These are phyloP conservation scores for Stephania cephalantha DNA, from an alignment of 164 flowering plant genomes.

Conservation along the genomic window DNA sequence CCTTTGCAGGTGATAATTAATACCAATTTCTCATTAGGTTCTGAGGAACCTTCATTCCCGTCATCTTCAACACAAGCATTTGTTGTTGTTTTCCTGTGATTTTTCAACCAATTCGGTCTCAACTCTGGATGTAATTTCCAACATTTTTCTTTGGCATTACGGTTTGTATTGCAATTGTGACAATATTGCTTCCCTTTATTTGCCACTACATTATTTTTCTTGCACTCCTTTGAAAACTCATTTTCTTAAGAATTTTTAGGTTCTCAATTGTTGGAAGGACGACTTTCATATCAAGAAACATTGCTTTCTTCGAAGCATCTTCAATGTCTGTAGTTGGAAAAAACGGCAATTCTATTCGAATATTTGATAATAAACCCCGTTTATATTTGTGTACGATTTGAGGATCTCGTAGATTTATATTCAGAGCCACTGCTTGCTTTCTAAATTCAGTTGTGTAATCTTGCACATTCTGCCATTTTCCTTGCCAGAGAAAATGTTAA, in stretches of 20 bases:
- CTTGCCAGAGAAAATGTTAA: too few species aligned
- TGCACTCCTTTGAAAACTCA: background rate
- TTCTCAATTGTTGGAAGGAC: background rate
- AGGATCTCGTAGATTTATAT: background rate
- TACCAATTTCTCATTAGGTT: slow-evolving; percentile 1
- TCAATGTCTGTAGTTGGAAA: background rate
- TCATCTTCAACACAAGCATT: background rate
- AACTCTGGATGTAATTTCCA: too few species aligned
- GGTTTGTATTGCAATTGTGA: too few species aligned
- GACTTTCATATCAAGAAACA: slow-evolving; percentile 6
- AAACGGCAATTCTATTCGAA: background rate
- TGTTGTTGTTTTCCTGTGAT: background rate
- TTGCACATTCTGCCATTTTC: too few species aligned
- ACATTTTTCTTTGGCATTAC: too few species aligned
- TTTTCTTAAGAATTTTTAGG: background rate
- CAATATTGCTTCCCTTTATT: background rate
- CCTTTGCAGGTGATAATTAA: too few species aligned
- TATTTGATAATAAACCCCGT: background rate
- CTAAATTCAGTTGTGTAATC: too few species aligned
- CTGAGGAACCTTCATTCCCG: background rate
- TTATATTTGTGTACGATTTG: background rate
- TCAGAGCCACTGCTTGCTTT: background rate
- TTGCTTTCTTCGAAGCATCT: slow-evolving; percentile 3
- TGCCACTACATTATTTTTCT: background rate
- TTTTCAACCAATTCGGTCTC: background rate